These are phyloP conservation scores for Arabidopsis arenosa DNA, from an alignment of 345 rosid genomes.

Conservation along the genomic window DNA sequence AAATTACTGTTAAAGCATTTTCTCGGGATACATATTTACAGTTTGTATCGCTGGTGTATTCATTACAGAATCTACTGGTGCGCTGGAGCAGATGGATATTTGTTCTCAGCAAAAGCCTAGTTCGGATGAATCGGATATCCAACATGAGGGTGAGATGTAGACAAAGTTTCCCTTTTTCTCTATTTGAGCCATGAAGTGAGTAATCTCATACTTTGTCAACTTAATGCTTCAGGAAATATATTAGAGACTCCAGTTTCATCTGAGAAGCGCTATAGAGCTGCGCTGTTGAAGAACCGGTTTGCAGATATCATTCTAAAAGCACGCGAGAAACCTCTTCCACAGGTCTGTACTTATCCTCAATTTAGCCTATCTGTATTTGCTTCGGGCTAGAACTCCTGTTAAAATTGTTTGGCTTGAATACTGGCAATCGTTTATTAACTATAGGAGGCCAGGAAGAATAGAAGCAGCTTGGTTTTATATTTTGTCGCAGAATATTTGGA, in stretches of 20 bases:
- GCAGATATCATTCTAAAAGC: conserved; percentile 97
- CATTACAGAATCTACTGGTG: conserved; percentile 62
- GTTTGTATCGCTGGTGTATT: conserved; percentile 17
- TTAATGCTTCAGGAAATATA: conserved; percentile 66
- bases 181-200: conserved; percentile 41
- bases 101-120: conserved; percentile 59
- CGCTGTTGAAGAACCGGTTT: conserved; percentile 76
- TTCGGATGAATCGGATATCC: conserved; percentile 60
- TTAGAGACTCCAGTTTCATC: conserved; percentile 73
- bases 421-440: not conserved
- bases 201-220: conserved; percentile 47
- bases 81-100: conserved; percentile 61
- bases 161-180: conserved; percentile 35
- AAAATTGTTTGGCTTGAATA: not conserved
- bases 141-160: conserved; percentile 74
- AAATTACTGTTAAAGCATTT: conserved; percentile 18
- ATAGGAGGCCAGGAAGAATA: conserved; percentile 4
- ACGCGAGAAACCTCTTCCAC: conserved; percentile 80
- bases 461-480: conserved; percentile 7
- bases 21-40: conserved; percentile 8
- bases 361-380: conserved; percentile 7
- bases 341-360: conserved; percentile 55
- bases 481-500: conserved; percentile 15
- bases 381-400: conserved; percentile 2
- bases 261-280: conserved; percentile 85